Percentiles rank a stretch among this genome's conserved stretches.
phyloP scores from a whole-genome alignment of 805 yeast genomes.

The Danielia reshetovae region DNA sequence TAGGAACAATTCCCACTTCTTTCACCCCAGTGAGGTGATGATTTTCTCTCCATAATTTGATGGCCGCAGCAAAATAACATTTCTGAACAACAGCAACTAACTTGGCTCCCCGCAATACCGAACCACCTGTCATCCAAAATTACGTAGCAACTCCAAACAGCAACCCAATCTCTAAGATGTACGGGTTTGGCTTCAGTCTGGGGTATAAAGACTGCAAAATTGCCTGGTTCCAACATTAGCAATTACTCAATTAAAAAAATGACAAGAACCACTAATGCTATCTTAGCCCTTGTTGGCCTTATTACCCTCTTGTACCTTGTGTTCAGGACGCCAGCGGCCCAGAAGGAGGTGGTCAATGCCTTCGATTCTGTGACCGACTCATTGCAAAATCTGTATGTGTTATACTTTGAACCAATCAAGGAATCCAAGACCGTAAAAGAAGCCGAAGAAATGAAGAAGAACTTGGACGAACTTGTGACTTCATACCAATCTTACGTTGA shows the following conservation, averaged over 20 bases:
- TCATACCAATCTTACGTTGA: constrained; percentile 1
- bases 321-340: background rate
- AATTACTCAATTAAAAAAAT: background rate
- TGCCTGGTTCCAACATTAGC: background rate
- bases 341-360: background rate
- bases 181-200: background rate
- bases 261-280: background rate
- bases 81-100: no score
- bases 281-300: background rate
- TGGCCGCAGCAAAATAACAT: no score
- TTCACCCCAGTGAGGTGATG: constrained; percentile 2
- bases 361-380: background rate
- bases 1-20: no score
- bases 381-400: background rate
- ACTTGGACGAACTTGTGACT: background rate
- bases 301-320: background rate
- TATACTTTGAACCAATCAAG: background rate
- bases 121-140: no score
- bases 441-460: background rate
- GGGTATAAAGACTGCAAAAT: background rate
- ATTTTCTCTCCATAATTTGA: background rate
- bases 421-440: constrained; percentile 1
- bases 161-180: no score
- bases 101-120: no score
- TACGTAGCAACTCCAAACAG: no score